Conservation (phyloP, 2,329 filamentous ascomycete species). For the Beauveria sp. region DNA sequence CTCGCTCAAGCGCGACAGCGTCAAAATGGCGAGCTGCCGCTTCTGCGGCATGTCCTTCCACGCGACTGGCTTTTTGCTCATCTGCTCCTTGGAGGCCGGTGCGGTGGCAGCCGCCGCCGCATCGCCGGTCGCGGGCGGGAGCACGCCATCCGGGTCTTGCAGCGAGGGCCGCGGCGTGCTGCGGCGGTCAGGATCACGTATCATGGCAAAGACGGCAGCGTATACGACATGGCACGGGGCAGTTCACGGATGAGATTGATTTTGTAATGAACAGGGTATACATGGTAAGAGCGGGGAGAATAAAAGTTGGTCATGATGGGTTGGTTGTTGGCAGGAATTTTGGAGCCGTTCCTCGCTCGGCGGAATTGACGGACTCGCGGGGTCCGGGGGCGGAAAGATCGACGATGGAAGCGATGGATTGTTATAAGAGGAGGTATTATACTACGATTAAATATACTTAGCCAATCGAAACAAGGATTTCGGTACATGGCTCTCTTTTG, state of each 20-base stretch:
- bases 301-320: neutral
- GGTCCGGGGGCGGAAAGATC: neutral
- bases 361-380: too few relatives aligned
- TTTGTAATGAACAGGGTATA: neutral
- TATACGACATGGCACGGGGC: neutral
- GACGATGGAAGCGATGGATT: neutral
- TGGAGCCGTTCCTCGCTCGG: neutral
- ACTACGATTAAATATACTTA: too few relatives aligned
- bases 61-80: conserved; percentile 17
- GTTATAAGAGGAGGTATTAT: too few relatives aligned
- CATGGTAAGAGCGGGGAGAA: neutral
- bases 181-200: neutral
- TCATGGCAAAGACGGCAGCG: neutral
- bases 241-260: too few relatives aligned
- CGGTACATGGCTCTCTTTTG: too few relatives aligned
- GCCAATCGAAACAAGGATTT: too few relatives aligned
- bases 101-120: neutral
- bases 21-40: conserved; percentile 68
- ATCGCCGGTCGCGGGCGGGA: neutral
- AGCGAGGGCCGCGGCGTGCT: neutral
- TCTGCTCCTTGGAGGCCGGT: conserved; percentile 2
- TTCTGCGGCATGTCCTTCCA: conserved; percentile 72
- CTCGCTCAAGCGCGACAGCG: conserved; percentile 71
- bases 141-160: conserved; percentile 1
- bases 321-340: neutral